Evolutionary conservation across 768 basidiomycete species (phyloP), one percentile per base, ranked within the genome.

Genomic region (Tricholoma hemisulphureum): DNA sequence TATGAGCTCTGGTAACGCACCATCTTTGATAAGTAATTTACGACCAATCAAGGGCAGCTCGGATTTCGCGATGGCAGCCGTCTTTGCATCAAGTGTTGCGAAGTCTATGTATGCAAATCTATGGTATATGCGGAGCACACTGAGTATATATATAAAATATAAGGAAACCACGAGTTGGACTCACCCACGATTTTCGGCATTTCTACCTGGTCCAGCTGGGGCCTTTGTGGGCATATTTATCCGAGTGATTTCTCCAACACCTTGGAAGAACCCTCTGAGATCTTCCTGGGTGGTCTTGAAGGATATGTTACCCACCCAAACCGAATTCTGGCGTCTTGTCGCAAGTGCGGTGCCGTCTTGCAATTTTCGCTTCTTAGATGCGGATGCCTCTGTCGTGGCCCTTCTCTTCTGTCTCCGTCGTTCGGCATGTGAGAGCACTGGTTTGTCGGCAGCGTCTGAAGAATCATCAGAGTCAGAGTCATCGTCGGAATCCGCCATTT

Each of bases 61-160:
- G 4, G 93, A 93, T 41, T 89, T 75, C 3, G 84, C 77, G 60
- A 98, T 89, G 28, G 95, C 96, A 41, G 80, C 75, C 3, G 66
- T 67, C 67, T 96, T 91, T 11, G 83, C 86, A 29, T 94, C 91
- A 0, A 81, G 73, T 1, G 87, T 87, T 2, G 85, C 81, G 69
- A 98, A 97, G 74, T 98, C 96, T 58, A 98, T 90, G 75, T 98
- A 98, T 34, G 97, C 97, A 71, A 94, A 99, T 35, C 96, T 98
- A 58, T 16, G 51, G 9, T 39, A 29, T 34, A 18, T 28, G 18
- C 23, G 48, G 26, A 13, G 49, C 14, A 52, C 3, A 56, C 24
- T 59, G 23, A 56, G 53, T n/a, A 24, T 16, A 18, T 16, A 55
- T 18, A 34, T 54, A 28, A 48, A 43, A 20, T 50, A 32, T 32